Conservation (phyloP, 345 rosid species). For the Psidium guajava region DNA sequence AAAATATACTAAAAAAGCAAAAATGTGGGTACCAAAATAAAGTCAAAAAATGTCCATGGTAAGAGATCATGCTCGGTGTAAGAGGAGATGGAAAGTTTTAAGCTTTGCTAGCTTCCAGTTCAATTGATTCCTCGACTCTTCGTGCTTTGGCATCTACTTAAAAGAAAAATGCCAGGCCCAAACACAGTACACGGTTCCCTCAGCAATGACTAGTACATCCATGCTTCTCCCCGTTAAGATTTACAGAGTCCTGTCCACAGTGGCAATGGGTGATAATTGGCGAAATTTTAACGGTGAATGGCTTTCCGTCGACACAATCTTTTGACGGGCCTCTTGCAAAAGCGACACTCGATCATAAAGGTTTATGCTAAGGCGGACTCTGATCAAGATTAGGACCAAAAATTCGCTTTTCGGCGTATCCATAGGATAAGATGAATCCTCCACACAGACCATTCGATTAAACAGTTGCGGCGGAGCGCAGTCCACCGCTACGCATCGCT, state of each 20-base stretch:
- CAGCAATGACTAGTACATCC: neutral
- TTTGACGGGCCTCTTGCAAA: neutral
- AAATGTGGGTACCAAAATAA: no score
- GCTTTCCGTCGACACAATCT: neutral
- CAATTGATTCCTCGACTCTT: neutral
- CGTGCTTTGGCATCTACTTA: neutral
- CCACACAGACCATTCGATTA: neutral
- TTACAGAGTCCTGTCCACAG: neutral
- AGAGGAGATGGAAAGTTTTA: neutral
- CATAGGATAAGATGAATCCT: no score
- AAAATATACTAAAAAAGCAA: no score
- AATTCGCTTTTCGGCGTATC: no score
- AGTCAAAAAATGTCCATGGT: neutral
- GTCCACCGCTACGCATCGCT: neutral
- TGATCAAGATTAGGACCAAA: neutral
- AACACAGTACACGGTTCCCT: neutral
- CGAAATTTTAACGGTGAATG: neutral
- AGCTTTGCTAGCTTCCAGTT: neutral
- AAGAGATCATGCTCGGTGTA: neutral
- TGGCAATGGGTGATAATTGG: neutral
- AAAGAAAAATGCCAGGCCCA: neutral
- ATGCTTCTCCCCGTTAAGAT: neutral
- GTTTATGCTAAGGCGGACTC: neutral
- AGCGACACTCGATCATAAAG: neutral
- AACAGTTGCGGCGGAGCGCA: neutral